Conservation (phyloP, 1,284 basidiomycete species). For the Sporisorium reilianum region DNA sequence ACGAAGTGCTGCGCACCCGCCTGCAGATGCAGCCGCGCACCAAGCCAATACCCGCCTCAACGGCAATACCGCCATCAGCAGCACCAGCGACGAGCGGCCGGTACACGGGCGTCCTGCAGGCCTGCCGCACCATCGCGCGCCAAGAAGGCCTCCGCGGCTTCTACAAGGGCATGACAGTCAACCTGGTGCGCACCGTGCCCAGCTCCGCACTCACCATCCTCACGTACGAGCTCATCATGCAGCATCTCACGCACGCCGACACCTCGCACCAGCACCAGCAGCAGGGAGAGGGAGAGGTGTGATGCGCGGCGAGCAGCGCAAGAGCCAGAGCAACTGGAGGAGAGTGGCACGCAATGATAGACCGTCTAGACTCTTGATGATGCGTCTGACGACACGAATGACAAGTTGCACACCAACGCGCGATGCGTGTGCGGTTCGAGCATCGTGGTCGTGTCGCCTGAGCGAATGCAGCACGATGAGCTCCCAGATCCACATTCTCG, state of each 20-base stretch:
- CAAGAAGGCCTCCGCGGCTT: slow-evolving; percentile 65
- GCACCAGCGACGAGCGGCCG: slow-evolving; percentile 13
- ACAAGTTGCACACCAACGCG: too few species aligned
- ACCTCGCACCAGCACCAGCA: background rate
- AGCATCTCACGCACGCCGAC: slow-evolving; percentile 39
- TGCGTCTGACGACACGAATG: too few species aligned
- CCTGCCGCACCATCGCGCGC: slow-evolving; percentile 44
- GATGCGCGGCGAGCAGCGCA: too few species aligned
- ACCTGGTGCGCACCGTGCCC: slow-evolving; percentile 65
- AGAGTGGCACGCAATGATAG: too few species aligned
- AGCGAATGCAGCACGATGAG: too few species aligned
- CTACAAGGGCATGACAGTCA: slow-evolving; percentile 67
- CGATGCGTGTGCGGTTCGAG: too few species aligned
- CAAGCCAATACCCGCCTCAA: background rate
- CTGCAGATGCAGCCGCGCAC: slow-evolving; percentile 64
- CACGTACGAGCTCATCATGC: slow-evolving; percentile 68
- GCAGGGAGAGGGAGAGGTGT: background rate
- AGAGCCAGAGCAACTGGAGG: too few species aligned
- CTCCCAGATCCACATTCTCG: too few species aligned
- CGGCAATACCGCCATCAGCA: background rate
- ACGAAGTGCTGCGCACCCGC: slow-evolving; percentile 66
- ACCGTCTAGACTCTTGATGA: too few species aligned
- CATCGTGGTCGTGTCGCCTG: too few species aligned
- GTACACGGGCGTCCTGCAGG: slow-evolving; percentile 60
- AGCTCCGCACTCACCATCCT: slow-evolving; percentile 65